Percentiles rank a stretch among this genome's conserved stretches.
These are phyloP conservation scores for Phaeotremella fagi DNA, from an alignment of 768 basidiomycete species.

Conservation along the genomic window DNA sequence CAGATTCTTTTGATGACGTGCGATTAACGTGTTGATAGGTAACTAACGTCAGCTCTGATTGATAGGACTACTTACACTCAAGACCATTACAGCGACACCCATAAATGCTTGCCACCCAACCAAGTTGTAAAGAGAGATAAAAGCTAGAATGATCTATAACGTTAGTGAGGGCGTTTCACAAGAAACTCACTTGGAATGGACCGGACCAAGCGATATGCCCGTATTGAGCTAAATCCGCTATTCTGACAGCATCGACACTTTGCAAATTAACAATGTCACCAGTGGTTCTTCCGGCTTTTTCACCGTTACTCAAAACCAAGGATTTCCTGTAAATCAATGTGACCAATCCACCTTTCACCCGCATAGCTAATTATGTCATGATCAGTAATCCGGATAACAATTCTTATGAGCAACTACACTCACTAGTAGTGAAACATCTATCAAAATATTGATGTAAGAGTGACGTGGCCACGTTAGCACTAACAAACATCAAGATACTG, in stretches of 20 bases:
- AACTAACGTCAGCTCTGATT: conserved; percentile 6
- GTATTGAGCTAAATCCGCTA: conserved; percentile 48
- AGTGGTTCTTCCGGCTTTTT: conserved; percentile 65
- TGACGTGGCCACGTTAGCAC: conserved; percentile 72
- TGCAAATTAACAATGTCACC: conserved; percentile 94
- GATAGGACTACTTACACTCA: conserved; percentile 55
- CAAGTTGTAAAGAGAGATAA: conserved; percentile 80
- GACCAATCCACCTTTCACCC: conserved; percentile 84
- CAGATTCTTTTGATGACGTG: conserved; percentile 52
- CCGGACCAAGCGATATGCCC: conserved; percentile 81
- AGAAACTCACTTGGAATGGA: conserved; percentile 62
- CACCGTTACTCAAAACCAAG: conserved; percentile 77
- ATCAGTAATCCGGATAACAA: conserved; percentile 34
- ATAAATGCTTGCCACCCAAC: conserved; percentile 89
- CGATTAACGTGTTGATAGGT: conserved; percentile 38
- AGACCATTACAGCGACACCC: conserved; percentile 79
- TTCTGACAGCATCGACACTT: conserved; percentile 58
- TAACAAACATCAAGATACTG: conserved; percentile 71
- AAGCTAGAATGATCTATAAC: conserved; percentile 72
- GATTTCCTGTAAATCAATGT: conserved; percentile 81
- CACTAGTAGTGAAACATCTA: conserved; percentile 53
- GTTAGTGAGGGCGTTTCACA: conserved; percentile 1
- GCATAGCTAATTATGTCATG: conserved; percentile 55
- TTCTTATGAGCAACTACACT: conserved; percentile 24
- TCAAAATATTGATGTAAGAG: conserved; percentile 89